Base-by-base conservation (phyloP, 768 basidiomycete genomes). In the Podaxis sp. region DNA sequence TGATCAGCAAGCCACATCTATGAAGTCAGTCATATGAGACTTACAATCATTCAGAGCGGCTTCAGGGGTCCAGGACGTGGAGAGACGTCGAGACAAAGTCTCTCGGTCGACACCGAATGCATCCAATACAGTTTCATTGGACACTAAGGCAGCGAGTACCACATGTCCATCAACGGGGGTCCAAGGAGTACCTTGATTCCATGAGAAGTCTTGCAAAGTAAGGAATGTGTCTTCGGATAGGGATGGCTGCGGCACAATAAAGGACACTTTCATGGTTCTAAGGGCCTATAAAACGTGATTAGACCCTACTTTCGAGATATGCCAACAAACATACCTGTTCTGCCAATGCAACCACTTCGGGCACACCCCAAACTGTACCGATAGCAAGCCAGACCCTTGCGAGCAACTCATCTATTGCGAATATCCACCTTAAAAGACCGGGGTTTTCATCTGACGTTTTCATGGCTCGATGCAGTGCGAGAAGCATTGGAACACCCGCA, bases 401-500 rank as follows among this genome's bases (percentile, higher is more conserved):
- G 12, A 94, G 67, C 37, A 92, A 69, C 68, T 88, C 87, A 64
- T 82, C 85, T 43, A 94, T 80, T 3, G 81, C 82, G 60, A 73
- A 76, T 25, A 79, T 75, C 63, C 85, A 84, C 65, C 77, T 77
- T 22, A 74, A 27, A 70, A 73, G 72, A 50, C 69, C 57, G 63
- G 83, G 78, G 36, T 76, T 73, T 11, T 70, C 68, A 17, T 79
- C 76, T n/a, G 78, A 77, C 27, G 78, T 67, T 37, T 78, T 77
- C 3, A 83, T 75, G 9, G 83, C 83, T 6, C 68, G 72, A 59
- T 91, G 85, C 55, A 96, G 72, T 1, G 91, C 87, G n/a, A 93
- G 70, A 27, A 97, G 73, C 92, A 97, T 94, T 4, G 95, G 94
- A 37, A 93, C 75, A 22, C 93, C 91, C 2, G 87, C 85, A 17